Base-by-base conservation (phyloP, 2,329 filamentous ascomycete genomes). In the Cercospora brassicicola region DNA sequence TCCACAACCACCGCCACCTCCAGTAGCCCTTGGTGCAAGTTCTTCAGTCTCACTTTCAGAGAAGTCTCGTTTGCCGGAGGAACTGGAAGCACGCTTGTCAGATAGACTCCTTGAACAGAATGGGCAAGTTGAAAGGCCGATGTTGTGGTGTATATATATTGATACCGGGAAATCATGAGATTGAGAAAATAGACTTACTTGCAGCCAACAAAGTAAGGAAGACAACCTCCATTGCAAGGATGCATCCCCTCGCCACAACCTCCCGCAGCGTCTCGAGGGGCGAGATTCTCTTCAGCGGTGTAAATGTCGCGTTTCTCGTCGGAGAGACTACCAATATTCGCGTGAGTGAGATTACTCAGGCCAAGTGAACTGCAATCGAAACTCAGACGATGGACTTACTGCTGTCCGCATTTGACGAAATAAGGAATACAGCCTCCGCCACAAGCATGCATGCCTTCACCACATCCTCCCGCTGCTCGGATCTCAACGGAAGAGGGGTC, bases 321-420 rank as follows among this genome's bases (percentile, higher is more conserved):
- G 45, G 45, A 48, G 45, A 23, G 0, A 10, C 45, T 48, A 13
- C 18, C 10, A 20, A 42, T 2, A 3, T 7, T 1, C 36, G 36
- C 36, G 5, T 42, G 15, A 48, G 42, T 18, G 20, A 18, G n/a
- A 48, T 20, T 48, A 3, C 23, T 11, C 9, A 4, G n/a, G 18
- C 48, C 33, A 13, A 36, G 33, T 36, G 5, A 11, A 36, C 10
- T 20, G 48, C 5, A 11, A 26, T 20, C 5, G 9, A 5, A 26
- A 26, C 18, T 18, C 48, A 11, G 18, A 53, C 23, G 2, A 20
- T 10, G 51, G 51, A 56, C 23, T 56, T 28, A 56, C 28, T 56
- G 28, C 53, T 56, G 53, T 31, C 53, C 53, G 28, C 53, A 56
- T 31, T 56, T 56, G 53, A 56, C 53, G 26, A 56, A 56, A 18